Conservation (phyloP, 225 moss, liverwort and hornwort genomes). For the Marchantia paleacea region DNA sequence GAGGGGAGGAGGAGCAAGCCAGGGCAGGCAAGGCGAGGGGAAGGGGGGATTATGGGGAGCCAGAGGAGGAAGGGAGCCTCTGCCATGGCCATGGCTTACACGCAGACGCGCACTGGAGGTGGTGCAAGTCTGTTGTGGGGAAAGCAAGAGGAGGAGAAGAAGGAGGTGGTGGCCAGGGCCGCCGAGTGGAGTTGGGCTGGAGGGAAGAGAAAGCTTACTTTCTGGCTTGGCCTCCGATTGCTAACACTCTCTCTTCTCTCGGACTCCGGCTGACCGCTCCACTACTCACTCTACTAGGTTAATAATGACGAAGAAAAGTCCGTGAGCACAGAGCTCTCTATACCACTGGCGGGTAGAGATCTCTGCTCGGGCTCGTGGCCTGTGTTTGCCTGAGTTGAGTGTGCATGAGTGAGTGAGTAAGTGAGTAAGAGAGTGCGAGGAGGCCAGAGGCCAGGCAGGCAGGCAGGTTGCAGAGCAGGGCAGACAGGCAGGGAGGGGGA, state of each 20-base stretch:
- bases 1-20: not conserved
- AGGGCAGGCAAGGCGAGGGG: not conserved
- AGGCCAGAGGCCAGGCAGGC: too few relatives aligned
- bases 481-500: not conserved
- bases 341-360: not conserved
- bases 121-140: not conserved
- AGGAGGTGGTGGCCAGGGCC: not conserved
- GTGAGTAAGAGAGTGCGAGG: too few relatives aligned
- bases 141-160: not conserved
- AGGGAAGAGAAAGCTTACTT: not conserved
- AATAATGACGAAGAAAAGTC: slow-evolving; percentile 10
- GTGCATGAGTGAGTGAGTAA: not conserved
- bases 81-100: slow-evolving; percentile 24
- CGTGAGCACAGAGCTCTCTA: not conserved
- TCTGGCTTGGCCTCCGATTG: not conserved
- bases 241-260: not conserved
- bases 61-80: not conserved
- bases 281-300: not conserved
- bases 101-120: not conserved
- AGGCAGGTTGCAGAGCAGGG: too few relatives aligned
- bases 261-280: not conserved
- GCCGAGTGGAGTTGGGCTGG: not conserved
- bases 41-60: too few relatives aligned
- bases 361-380: slow-evolving; percentile 5
- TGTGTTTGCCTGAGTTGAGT: not conserved